Evolutionary conservation across 2,329 filamentous ascomycete genomes (phyloP).

Genomic region (Chaetothyriales sp.): DNA sequence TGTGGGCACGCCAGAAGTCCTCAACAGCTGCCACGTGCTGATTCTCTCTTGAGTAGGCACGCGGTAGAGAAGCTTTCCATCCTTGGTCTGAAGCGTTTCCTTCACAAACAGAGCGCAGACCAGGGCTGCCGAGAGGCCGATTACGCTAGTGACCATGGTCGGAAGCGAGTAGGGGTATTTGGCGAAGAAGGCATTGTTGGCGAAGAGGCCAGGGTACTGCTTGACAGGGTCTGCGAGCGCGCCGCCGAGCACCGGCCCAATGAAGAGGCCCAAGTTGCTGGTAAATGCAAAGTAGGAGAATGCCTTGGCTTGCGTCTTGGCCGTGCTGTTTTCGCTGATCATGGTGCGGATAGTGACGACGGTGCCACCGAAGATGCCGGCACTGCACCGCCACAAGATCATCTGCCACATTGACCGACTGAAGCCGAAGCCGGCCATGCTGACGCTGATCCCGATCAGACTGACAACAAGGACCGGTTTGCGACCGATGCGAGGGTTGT

Average conservation of each 20-base stretch:
- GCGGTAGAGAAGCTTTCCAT: not conserved
- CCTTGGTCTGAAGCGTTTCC: constrained; percentile 27
- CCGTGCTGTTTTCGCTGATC: constrained; percentile 58
- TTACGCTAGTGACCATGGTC: constrained; percentile 41
- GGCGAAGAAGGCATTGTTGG: constrained; percentile 42
- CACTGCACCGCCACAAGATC: constrained; percentile 56
- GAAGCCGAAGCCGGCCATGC: constrained; percentile 54
- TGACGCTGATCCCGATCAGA: constrained; percentile 47
- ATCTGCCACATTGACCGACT: constrained; percentile 57
- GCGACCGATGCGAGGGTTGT: constrained; percentile 47
- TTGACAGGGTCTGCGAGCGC: constrained; percentile 51
- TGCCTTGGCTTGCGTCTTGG: constrained; percentile 55
- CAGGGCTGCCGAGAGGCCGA: constrained; percentile 43
- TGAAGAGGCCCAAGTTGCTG: constrained; percentile 59
- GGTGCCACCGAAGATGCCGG: constrained; percentile 61
- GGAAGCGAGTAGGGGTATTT: constrained; percentile 54
- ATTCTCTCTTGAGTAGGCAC: not conserved
- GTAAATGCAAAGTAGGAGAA: constrained; percentile 68
- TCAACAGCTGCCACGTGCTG: constrained; percentile 33
- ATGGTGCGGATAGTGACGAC: constrained; percentile 61
- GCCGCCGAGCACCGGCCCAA: constrained; percentile 57
- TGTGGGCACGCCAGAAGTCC: constrained; percentile 48
- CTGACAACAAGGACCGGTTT: constrained; percentile 60
- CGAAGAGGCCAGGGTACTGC: constrained; percentile 50
- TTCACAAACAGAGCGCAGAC: constrained; percentile 44